phyloP scores from a whole-genome alignment of 306 rosid species.

The Abrus pulchellus region DNA sequence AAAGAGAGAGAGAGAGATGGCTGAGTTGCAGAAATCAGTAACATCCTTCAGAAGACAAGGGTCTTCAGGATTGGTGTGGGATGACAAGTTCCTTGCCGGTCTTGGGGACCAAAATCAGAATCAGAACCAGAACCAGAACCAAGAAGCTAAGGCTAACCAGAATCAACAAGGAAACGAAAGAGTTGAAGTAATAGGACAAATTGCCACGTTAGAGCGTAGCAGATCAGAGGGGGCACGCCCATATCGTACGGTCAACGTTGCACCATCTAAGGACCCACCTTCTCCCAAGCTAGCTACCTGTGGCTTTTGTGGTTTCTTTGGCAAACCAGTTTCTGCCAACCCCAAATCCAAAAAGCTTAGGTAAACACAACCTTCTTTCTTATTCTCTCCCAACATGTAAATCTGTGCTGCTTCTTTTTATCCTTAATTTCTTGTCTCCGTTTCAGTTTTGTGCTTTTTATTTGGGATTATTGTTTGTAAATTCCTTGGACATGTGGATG shows the following conservation, averaged over 20 bases:
- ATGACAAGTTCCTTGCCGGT: constrained; percentile 57
- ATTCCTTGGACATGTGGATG: neutral
- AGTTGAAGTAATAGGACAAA: neutral
- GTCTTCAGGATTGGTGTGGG: constrained; percentile 81
- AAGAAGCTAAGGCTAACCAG: constrained; percentile 4
- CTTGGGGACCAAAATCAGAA: neutral
- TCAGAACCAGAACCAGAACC: neutral
- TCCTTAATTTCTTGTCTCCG: constrained; percentile 8
- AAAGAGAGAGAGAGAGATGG: constrained; percentile 49
- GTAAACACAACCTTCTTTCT: neutral
- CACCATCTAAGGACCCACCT: constrained; percentile 67
- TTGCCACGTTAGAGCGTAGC: constrained; percentile 44
- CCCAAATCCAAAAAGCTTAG: constrained; percentile 57
- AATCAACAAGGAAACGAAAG: constrained; percentile 19
- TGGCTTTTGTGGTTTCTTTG: constrained; percentile 66
- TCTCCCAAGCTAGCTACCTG: constrained; percentile 77
- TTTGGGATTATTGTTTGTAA: constrained; percentile 25
- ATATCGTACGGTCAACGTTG: constrained; percentile 53
- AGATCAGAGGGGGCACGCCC: constrained; percentile 45
- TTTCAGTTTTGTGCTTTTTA: constrained; percentile 8
- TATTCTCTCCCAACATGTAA: constrained; percentile 36
- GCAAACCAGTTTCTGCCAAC: constrained; percentile 49
- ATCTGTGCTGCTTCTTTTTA: neutral
- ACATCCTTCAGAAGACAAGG: constrained; percentile 86
- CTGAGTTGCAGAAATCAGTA: constrained; percentile 68